Evolutionary conservation across 108 stramenopile genomes (phyloP), one percentile per base, ranked within the genome.

Genomic region (Skeletonema potamos): DNA sequence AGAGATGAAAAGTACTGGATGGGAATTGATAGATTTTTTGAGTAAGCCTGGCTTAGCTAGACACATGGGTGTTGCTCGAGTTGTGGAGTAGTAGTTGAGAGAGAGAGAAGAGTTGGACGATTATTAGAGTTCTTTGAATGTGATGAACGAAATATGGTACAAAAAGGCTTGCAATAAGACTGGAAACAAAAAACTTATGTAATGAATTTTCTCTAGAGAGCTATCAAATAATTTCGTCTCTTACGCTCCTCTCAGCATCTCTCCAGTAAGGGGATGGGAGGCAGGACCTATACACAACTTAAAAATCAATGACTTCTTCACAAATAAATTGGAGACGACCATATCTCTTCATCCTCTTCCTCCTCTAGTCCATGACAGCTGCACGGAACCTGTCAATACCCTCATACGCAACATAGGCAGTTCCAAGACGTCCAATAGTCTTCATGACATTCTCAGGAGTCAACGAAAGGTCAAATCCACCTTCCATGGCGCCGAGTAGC

Each of bases 41-140:
- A 73, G 80, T 15, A 88, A 91, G 64, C 87, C 90, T 30, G 90
- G 90, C 11, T 61, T 89, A 27, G 90, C 90, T 18, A 36, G 90
- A 39, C 90, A 91, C 43, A 87, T 88, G 90, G 86, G 87, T 48
- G 62, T 72, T 32, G 89, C 89, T n/a, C 77, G 75, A 7, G 48
- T 51, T 51, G 48, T 22, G 8, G 22, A 24, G 48, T 51, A 34
- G 34, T 34, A 34, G 6, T 7, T 1, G 18, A 24, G 17, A 24
- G 20, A 13, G 12, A 39, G 46, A 3, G 46, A 20, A 4, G 15
- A 7, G 34, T 34, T 6, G 34, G 34, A 34, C 7, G 6, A 34
- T n/a, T n/a, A n/a, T n/a, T n/a, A n/a, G n/a, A n/a, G n/a, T n/a
- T n/a, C n/a, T n/a, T n/a, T n/a, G n/a, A n/a, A n/a, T n/a, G n/a